Evolutionary conservation across 495 filamentous ascomycete genomes (phyloP).

Genomic region (Extremus antarcticus): DNA sequence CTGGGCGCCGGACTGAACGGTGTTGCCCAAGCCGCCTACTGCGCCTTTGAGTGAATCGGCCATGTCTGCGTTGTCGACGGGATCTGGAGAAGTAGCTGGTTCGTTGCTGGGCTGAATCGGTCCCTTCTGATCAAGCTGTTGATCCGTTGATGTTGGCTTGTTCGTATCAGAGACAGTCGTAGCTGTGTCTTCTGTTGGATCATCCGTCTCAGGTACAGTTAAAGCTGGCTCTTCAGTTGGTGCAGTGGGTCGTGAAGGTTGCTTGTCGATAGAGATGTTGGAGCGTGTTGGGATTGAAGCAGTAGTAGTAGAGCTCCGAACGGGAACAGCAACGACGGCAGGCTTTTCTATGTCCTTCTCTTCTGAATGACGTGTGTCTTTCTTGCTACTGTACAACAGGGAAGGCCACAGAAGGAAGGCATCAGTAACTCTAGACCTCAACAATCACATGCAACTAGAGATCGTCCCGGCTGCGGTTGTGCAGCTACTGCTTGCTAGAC

Average conservation of each 20-base stretch:
- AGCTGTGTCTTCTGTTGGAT: no score
- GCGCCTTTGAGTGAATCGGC: constrained; percentile 2
- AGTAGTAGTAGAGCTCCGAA: not conserved
- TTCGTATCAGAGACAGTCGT: not conserved
- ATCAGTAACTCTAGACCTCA: not conserved
- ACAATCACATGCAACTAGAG: not conserved
- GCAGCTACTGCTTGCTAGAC: no score
- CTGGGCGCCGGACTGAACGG: not conserved
- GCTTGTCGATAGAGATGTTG: no score
- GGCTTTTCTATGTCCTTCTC: not conserved
- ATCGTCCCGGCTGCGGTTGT: no score
- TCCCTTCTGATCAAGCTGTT: not conserved
- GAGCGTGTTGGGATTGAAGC: no score
- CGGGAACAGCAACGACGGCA: not conserved
- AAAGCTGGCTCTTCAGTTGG: no score
- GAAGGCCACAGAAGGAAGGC: not conserved
- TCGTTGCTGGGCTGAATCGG: not conserved
- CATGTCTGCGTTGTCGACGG: not conserved
- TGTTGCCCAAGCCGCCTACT: not conserved
- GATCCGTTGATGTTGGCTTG: no score
- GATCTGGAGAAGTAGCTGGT: not conserved
- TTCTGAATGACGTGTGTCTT: not conserved
- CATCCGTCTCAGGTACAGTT: no score
- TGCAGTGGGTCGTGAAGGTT: no score
- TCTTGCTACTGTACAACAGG: not conserved